Base-by-base conservation (phyloP, 495 filamentous ascomycete genomes). In the Hamigera avellanea region DNA sequence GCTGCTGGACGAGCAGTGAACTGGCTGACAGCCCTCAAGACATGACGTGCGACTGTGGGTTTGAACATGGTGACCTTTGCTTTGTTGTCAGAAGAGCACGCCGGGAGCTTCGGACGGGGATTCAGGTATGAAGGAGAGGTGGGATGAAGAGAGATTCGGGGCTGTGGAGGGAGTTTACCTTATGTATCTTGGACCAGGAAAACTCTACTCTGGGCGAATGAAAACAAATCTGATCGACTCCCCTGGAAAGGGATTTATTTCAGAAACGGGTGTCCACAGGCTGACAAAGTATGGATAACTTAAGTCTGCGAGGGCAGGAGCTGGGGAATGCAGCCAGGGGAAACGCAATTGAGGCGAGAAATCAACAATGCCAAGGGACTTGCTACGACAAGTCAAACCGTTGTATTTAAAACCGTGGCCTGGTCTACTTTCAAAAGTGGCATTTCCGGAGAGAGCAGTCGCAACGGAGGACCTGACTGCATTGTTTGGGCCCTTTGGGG, bases 61-160 rank as follows among this genome's bases (percentile, higher is more conserved):
- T 45, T 55, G 50, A 62, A 55, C 54, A 64, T 61, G 46, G 19
- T 45, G 47, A 32, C n/a, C 21, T 23, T 9, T 23, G 9, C 5
- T 23, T 23, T 4, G 21, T 5, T 23, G 21, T 23, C 9, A 23
- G 21, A 23, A 9, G 21, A 23, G 9, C 21, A 23, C 21, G 21
- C 21, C 21, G 9, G 21, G 21, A 23, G 21, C 21, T 23, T 23
- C 21, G 21, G 9, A 23, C 9, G 4, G n/a, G n/a, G n/a, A n/a
- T n/a, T n/a, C n/a, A n/a, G n/a, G n/a, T n/a, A n/a, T n/a, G n/a
- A n/a, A n/a, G n/a, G n/a, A n/a, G n/a, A n/a, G n/a, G n/a, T n/a
- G n/a, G n/a, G n/a, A n/a, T n/a, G n/a, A n/a, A n/a, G n/a, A n/a
- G n/a, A n/a, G n/a, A n/a, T n/a, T n/a, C n/a, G n/a, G n/a, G n/a